Conservation (phyloP, 768 basidiomycete genomes). For the Tremella yokohamensis region DNA sequence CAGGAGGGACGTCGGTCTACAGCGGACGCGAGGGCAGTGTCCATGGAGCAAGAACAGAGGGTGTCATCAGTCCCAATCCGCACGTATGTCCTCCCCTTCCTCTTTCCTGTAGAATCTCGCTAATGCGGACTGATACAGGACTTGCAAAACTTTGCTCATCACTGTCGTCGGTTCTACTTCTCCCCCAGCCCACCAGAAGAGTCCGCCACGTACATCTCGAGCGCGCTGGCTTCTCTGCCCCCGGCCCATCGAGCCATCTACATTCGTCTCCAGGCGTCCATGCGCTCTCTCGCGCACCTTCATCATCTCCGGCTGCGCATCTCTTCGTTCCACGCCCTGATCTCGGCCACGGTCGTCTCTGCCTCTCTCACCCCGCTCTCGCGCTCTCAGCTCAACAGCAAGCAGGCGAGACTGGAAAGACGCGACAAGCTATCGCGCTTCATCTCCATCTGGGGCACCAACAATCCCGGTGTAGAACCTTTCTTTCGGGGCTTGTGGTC, state of each 20-base stretch:
- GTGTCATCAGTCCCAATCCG: conserved; percentile 25
- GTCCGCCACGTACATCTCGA: conserved; percentile 61
- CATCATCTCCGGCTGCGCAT: conserved; percentile 70
- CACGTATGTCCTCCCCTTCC: conserved; percentile 13
- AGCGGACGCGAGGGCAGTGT: conserved; percentile 22
- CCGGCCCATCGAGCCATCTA: conserved; percentile 82
- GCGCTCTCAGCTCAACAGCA: conserved; percentile 63
- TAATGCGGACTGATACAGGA: conserved; percentile 24
- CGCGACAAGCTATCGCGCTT: conserved; percentile 72
- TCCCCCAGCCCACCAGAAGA: conserved; percentile 29
- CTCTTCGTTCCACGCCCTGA: conserved; percentile 80
- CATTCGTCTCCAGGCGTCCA: conserved; percentile 77
- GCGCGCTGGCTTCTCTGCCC: conserved; percentile 72
- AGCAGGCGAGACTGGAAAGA: conserved; percentile 71
- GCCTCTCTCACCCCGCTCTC: conserved; percentile 73
- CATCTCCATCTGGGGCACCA: conserved; percentile 74
- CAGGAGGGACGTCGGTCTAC: conserved; percentile 8
- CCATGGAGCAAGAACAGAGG: conserved; percentile 15
- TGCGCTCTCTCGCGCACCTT: conserved; percentile 78
- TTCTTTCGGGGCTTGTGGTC: conserved; percentile 78
- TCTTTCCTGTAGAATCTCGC: background rate
- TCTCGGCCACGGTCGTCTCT: conserved; percentile 72
- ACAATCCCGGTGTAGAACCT: conserved; percentile 75
- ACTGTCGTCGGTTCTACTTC: conserved; percentile 41
- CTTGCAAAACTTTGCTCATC: conserved; percentile 38